Conservation (phyloP, 2,329 filamentous ascomycete species). For the Aspergillus sp. region DNA sequence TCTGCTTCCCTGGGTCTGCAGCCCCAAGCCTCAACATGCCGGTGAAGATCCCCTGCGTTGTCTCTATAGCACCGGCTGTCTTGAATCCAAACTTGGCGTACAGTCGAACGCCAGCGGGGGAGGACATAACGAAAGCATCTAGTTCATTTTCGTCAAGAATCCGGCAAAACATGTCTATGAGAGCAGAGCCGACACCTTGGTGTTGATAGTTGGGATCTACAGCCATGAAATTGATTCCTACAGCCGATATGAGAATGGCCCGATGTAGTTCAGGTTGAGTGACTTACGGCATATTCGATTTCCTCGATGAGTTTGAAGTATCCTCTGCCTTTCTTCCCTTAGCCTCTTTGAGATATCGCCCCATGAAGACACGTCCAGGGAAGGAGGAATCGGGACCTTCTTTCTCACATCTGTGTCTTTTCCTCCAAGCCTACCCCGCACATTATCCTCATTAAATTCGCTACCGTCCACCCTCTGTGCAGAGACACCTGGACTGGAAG, state of each 20-base stretch:
- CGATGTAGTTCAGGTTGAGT: neutral
- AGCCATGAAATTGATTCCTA: neutral
- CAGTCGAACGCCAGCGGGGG: neutral
- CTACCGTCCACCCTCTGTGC: neutral
- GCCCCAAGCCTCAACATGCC: neutral
- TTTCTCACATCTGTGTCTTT: neutral
- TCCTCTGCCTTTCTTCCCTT: conserved; percentile 4
- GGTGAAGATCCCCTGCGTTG: neutral
- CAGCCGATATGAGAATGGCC: too few relatives aligned
- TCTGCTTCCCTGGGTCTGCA: neutral
- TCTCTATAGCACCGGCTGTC: neutral
- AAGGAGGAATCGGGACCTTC: conserved; percentile 2
- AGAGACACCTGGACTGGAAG: neutral
- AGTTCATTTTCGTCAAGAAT: conserved; percentile 14
- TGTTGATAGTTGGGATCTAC: neutral
- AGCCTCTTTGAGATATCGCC: conserved; percentile 2
- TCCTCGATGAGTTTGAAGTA: neutral
- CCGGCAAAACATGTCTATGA: conserved; percentile 18
- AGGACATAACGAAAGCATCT: conserved; percentile 4
- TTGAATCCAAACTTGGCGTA: neutral
- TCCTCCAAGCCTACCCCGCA: neutral
- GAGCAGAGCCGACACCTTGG: conserved; percentile 3
- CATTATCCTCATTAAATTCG: neutral
- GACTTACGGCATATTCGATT: conserved; percentile 5
- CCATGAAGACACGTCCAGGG: conserved; percentile 4